Base-by-base conservation (phyloP, 2,329 filamentous ascomycete genomes). In the Aspergillus sojae region DNA sequence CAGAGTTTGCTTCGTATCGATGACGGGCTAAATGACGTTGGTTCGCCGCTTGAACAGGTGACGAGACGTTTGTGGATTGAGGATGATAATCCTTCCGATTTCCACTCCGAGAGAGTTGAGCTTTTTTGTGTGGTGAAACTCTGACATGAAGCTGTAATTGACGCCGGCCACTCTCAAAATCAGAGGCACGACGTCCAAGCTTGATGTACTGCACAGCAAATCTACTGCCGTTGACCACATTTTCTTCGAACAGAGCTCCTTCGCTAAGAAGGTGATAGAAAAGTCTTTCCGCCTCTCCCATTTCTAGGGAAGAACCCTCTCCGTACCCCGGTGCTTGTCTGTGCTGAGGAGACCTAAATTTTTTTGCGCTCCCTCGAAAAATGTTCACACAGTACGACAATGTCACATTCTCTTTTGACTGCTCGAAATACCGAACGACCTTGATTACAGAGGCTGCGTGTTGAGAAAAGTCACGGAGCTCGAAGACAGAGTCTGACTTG, bases 371-470 rank as follows among this genome's bases (percentile, higher is more conserved):
- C 7, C 94, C 95, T 66, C 90, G 85, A 68, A 97, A 87, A 41
- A 96, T 85, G 71, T 97, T 93, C n/a, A 92, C 88, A 74, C 92
- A 94, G 73, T 96, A 90, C 19, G 89, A 84, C 61, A 94, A 80
- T 6, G 93, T 96, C 58, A 96, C 85, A 23, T 86, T 85, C 41
- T 86, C 78, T 7, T 68, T 58, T 21, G 66, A 46, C 5, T 68
- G 19, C 2, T 81, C 81, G 6, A 89, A 79, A 62, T 84, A 79
- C 43, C 81, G 76, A 30, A 96, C 88, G 57, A 96, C 84, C 32
- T 82, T 81, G 57, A 98, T 83, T 3, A 89, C 92, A 60, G 88
- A 86, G 62, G 86, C 79, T 7, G 94, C 94, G 71, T 91, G 87
- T 19, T 88, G 80, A 14, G 92, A 93, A 69, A 94, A 91, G 78